phyloP scores from a whole-genome alignment of 176 grass and related monocot genomes.

The Zoysia japonica region DNA sequence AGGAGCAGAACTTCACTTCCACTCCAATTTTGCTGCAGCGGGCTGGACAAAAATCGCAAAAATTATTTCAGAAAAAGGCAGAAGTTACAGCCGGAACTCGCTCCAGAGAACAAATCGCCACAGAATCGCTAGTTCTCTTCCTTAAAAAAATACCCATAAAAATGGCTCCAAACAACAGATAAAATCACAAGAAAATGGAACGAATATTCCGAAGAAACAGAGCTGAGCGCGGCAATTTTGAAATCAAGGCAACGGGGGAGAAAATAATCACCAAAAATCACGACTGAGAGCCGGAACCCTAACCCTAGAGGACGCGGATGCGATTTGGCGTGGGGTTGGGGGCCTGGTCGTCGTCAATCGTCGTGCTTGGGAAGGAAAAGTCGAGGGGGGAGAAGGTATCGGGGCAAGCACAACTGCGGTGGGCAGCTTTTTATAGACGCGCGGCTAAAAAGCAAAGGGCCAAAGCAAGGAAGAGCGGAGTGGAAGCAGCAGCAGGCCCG shows the following conservation, averaged over 20 bases:
- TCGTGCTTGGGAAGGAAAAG: constrained; percentile 30
- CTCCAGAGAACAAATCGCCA: constrained; percentile 3
- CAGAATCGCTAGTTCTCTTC: background rate
- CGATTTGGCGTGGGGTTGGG: constrained; percentile 24
- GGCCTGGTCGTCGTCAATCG: constrained; percentile 35
- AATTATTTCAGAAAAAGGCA: background rate
- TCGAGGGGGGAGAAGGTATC: constrained; percentile 30
- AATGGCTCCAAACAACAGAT: background rate
- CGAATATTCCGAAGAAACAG: background rate
- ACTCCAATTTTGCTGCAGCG: background rate
- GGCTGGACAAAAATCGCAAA: background rate
- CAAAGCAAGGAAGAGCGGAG: constrained; percentile 14
- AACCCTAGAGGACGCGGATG: constrained; percentile 5
- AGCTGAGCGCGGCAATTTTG: background rate
- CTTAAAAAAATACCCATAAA: background rate
- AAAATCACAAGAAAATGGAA: background rate
- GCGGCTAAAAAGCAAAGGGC: constrained; percentile 30
- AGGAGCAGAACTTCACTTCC: background rate
- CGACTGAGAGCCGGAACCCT: constrained; percentile 6
- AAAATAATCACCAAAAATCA: background rate
- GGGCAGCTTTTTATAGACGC: constrained; percentile 54
- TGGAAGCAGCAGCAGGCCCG: constrained; percentile 23
- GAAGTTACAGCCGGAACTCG: background rate
- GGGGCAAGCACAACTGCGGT: constrained; percentile 34
- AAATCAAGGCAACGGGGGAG: background rate